Evolutionary conservation across 2,329 filamentous ascomycete genomes (phyloP), one percentile per base, ranked within the genome.

Genomic region (Ophiostoma sp.): DNA sequence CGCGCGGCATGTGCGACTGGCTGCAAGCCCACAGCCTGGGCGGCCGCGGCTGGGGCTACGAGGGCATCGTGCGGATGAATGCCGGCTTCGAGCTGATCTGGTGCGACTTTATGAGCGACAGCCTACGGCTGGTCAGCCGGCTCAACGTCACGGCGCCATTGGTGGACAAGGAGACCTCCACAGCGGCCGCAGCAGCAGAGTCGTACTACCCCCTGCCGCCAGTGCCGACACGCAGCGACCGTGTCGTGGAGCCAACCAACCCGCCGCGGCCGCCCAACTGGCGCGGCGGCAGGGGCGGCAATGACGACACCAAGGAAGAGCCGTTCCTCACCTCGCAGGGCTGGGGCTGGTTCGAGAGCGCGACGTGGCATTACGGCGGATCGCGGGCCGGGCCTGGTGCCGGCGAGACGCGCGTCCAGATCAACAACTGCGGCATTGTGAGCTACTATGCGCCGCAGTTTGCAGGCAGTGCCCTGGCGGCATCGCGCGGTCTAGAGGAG

Each of bases 41-140:
- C 6, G 82, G 82, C 0, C 72, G 73, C 10, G 82, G 80, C 5
- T 84, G 81, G 82, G 83, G 82, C 52, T 80, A 82, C 41, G 83
- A 86, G 73, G 83, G 81, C 1, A 76, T 84, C 48, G 80, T 85
- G 60, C 78, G 83, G 70, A 84, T 84, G 82, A 84, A 84, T 73
- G 80, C 82, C 15, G 83, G 81, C 4, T 84, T 84, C 71, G 82
- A 84, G 76, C 76, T 84, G 74, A 83, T 84, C n/a, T 83, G 82
- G 82, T 84, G 83, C 73, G 78, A 84, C 71, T 85, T 85, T 68
- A 75, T 77, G 33, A 81, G 81, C 69, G 79, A 79, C 11, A 82
- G 79, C 23, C 73, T 83, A 68, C 76, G 79, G 68, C 72, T 84
- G 67, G 75, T 84, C 31, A 80, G 78, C 62, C 79, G 80, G 70